Evolutionary conservation across 2,329 filamentous ascomycete genomes (phyloP).

Genomic region (Cladosporium sp.): DNA sequence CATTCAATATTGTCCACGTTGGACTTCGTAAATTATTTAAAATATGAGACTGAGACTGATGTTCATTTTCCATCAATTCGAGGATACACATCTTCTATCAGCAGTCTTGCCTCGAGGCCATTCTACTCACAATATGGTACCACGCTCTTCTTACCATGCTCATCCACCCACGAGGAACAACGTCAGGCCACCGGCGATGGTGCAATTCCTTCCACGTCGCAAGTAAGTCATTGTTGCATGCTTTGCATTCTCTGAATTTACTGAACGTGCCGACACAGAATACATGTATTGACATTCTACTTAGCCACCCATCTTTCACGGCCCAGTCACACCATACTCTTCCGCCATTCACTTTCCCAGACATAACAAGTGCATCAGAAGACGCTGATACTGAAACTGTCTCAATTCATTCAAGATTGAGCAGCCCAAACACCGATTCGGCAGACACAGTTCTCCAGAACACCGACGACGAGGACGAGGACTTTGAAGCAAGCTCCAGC

Average conservation of each 20-base stretch:
- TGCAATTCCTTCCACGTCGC: neutral
- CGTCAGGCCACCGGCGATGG: no score
- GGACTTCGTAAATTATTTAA: neutral
- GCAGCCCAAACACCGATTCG: neutral
- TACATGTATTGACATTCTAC: neutral
- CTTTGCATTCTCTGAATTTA: neutral
- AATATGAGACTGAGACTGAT: neutral
- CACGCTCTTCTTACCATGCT: neutral
- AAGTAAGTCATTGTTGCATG: neutral
- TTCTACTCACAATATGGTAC: neutral
- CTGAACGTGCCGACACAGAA: neutral
- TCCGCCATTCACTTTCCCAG: neutral
- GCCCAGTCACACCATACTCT: neutral
- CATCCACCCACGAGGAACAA: neutral
- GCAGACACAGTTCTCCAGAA: neutral
- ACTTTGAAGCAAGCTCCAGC: neutral
- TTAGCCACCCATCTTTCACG: neutral
- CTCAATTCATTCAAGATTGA: neutral
- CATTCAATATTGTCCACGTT: neutral
- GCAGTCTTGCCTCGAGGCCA: neutral
- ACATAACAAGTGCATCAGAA: neutral
- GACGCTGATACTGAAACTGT: neutral
- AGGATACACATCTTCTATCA: neutral
- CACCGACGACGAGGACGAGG: neutral
- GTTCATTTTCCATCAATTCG: neutral